Base-by-base conservation (phyloP, 2,329 filamentous ascomycete genomes). In the Botrytis tulipae region DNA sequence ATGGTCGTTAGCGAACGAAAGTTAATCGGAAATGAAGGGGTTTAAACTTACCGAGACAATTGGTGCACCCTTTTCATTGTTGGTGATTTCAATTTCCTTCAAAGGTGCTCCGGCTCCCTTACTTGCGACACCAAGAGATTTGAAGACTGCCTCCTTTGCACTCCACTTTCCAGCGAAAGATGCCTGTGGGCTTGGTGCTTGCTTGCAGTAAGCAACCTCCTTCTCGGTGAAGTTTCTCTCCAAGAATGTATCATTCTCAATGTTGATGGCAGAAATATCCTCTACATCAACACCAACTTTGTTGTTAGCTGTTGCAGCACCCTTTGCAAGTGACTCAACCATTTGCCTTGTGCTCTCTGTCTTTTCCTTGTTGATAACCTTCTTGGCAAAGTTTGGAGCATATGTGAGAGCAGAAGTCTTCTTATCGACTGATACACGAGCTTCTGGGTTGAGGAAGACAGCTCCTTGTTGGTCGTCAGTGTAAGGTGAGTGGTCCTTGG, bases 111-210 rank as follows among this genome's bases (percentile, higher is more conserved):
- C 96, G 16, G 92, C 95, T 75, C 96, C 96, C 84, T 93, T 91
- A 83, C 95, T 92, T 78, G 88, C 85, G 20, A 98, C 95, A 77
- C 95, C 94, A 22, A 99, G 87, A 54, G 93, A 94, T 89, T 99
- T 99, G 88, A 99, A 99, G 0, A 99, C 95, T 42, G 96, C 96
- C 85, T 99, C 96, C 86, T 99, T 99, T 51, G 96, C 96, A 80
- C 92, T 95, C 96, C 96, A 99, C 78, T 94, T 91, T 68, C 96
- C 96, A 8, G 95, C 94, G 83, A 98, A 99, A 70, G 94, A 97
- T 77, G 95, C 93, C 81, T 94, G 93, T 1, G 94, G 93, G 81
- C 89, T 91, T 9, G 94, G 85, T 25, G 93, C 91, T 80, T 91
- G 90, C 76, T 87, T 87, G 86, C 97, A 99, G 86, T 99, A 98